Base-by-base conservation (phyloP, 331 rosid genomes). In the Prunus yedoensis region DNA sequence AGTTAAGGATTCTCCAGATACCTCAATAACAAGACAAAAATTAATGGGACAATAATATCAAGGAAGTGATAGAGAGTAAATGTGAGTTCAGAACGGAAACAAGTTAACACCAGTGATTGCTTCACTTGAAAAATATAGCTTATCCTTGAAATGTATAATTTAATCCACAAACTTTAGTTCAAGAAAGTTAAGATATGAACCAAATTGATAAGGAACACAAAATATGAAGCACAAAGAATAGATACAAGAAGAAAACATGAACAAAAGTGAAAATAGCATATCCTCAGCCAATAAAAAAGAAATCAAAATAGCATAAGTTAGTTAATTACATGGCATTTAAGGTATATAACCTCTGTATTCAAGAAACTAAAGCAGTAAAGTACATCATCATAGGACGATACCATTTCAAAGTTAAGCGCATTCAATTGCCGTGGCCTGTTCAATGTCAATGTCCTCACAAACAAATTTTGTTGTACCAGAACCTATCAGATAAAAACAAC, bases 391-490 rank as follows among this genome's bases (percentile, higher is more conserved):
- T 10, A 8, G 10, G 80, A 51, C 3, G 0, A 25, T 80, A 88
- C 99, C 99, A 91, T 95, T 76, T 82, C 79, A 72, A 46, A 77
- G 68, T 93, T 89, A 54, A 90, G 84, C 30, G 98, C 99, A 74
- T 95, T 95, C 81, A 95, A 79, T 78, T 92, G 97, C 69, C 80
- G 88, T 2, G 94, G 86, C 79, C 99, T 87, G 83, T 92, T 95
- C 10, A 95, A 62, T 30, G 83, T 82, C 86, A 95, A 71, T 35
- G 83, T 53, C 85, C 89, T 88, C 15, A 83, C 90, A 56, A 23
- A 72, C 66, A 13, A 77, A 75, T 83, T 87, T 68, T 80, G 81
- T 56, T 88, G 90, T 71, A 83, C 94, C 86, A 90, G 57, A 88
- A 95, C 28, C 99, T 94, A 80, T 70, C 62, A 4, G 67, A 74